Base-by-base conservation (phyloP, 2,329 filamentous ascomycete genomes). In the Colletotrichum sp. region DNA sequence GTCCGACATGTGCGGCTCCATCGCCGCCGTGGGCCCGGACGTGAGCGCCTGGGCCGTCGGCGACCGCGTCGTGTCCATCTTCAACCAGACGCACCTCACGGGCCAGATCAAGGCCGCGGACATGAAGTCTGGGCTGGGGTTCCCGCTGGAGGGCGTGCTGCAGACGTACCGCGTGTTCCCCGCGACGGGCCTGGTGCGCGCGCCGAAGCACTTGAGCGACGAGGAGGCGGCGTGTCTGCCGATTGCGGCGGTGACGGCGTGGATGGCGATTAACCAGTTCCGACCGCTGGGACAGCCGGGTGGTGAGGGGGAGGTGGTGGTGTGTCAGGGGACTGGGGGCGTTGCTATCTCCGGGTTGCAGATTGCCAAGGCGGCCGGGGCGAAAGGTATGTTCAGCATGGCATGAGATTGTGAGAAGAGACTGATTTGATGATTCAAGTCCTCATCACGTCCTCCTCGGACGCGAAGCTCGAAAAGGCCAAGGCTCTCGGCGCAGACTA, bases 1-100 rank as follows among this genome's bases (percentile, higher is more conserved):
- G 83, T 93, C 92, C 26, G 93, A 95, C 83, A 94, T 93, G 88
- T 93, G 92, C 83, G 93, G 93, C 60, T 87, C 88, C 10, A 86
- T 95, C 62, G 85, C 90, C 3, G 86, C 84, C n/a, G 84, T 86
- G 12, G 81, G 83, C 5, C 84, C 90, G 2, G 81, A 83, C 4
- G 84, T 85, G 8, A 62, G 77, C 7, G 79, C 80, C 39, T 91
- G 90, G 85, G 86, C 87, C 70, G 83, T 86, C 18, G 93, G 93
- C 74, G 90, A 94, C 73, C 90, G 92, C n/a, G 93, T 95, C 52
- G 87, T 94, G 71, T 90, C 90, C 24, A 93, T 90, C 68, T 95
- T 94, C 83, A 89, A 89, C 79, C 89, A 90, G 81, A 84, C 83
- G 9, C 89, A 91, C 79, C 84, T 92, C 69, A 88, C 87, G 5